Conservation (phyloP, 192 early-diverging fungal genomes). For the Phycomyces nitens region DNA sequence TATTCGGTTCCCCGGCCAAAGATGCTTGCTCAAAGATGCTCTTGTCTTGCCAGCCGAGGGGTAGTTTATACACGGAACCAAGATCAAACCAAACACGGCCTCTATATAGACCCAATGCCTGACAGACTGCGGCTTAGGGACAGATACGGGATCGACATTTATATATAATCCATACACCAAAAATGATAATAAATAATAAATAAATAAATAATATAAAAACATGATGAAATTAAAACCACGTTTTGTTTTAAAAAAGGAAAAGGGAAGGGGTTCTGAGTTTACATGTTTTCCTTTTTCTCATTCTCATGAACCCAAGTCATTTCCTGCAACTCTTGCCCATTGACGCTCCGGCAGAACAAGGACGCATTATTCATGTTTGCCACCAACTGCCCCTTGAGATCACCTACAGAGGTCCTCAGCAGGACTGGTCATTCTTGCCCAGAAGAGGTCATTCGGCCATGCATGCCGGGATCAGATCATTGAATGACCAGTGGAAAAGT, state of each 20-base stretch:
- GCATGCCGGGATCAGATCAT: conserved; percentile 77
- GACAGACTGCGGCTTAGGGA: conserved; percentile 9
- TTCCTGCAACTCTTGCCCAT: neutral
- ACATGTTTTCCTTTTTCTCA: neutral
- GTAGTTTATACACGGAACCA: conserved; percentile 15
- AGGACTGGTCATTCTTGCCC: conserved; percentile 13
- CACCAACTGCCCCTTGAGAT: conserved; percentile 42
- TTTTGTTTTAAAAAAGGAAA: neutral
- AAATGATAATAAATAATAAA: too few species aligned
- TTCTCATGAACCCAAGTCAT: neutral
- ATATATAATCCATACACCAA: too few species aligned
- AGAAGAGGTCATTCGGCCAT: conserved; percentile 85
- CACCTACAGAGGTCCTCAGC: conserved; percentile 22
- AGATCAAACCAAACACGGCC: conserved; percentile 11
- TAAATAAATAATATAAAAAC: neutral
- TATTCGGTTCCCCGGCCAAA: conserved; percentile 20
- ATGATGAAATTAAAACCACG: neutral
- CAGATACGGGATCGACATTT: conserved; percentile 23
- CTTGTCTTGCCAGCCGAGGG: conserved; percentile 26
- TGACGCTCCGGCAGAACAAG: neutral
- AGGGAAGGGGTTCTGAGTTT: neutral
- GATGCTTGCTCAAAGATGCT: conserved; percentile 20
- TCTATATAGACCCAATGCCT: conserved; percentile 17
- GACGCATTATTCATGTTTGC: conserved; percentile 43
- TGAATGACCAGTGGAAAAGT: conserved; percentile 56